Evolutionary conservation across 1,284 basidiomycete species (phyloP), one percentile per base, ranked within the genome.

Genomic region (Boletellus sp.): DNA sequence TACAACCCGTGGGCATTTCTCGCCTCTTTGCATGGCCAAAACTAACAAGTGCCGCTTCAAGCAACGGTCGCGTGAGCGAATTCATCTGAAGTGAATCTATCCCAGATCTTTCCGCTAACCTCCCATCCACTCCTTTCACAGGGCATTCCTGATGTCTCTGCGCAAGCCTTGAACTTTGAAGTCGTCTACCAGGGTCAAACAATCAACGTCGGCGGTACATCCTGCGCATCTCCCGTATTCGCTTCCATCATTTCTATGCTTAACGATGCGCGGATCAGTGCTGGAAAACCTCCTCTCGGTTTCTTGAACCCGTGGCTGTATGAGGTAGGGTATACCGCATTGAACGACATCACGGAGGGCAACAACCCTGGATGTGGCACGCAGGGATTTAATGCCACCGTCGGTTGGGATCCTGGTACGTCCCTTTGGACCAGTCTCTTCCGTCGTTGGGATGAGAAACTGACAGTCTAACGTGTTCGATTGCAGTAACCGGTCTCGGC

Each of bases 291-390:
- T 13, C 48, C 78, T 13, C 68, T 84, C 8, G 83, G 82, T 0
- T 85, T 84, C 67, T 68, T 85, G 50, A 85, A 86, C 60, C 83
- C 81, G 5, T 72, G 80, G 54, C 38, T 85, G 19, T 85, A 85
- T 57, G 60, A 66, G 19, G 61, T 49, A 1, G 74, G 74, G 0
- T 60, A 65, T 6, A 38, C 57, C 7, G 60, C 24, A 4, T 67
- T 85, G 54, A 80, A 77, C 50, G 81, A 85, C 55, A 75, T 83
- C 50, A 80, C 73, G 1, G 42, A 52, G 3, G 83, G 82, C 2
- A 74, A 75, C 49, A 82, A 80, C 54, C 74, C 78, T 1, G 82
- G 80, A n/a, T 81, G 81, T 59, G 80, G 79, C 4, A 83, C 80
- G 2, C 49, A 62, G 7, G 79, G 80, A 5, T 79, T 80, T 58